Percentiles rank a stretch among this genome's conserved stretches.
phyloP scores from a whole-genome alignment of 306 rosid species.

The Gillenia trifoliata region DNA sequence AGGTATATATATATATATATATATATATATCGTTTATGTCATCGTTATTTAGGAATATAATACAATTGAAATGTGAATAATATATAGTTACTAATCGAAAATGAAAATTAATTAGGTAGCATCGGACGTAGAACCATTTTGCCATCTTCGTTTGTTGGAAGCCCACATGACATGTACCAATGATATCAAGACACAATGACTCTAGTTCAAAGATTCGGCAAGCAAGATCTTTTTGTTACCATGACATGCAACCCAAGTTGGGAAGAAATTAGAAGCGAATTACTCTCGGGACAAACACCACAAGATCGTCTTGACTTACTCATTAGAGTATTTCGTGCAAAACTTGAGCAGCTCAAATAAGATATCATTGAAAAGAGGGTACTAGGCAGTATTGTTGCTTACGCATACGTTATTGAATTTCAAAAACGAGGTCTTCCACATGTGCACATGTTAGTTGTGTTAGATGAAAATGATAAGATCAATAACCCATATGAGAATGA shows the following conservation, averaged over 20 bases:
- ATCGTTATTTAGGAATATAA: no score
- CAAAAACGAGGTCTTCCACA: neutral
- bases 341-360: neutral
- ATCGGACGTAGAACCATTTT: neutral
- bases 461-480: neutral
- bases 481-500: neutral
- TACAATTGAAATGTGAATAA: no score
- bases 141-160: neutral
- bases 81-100: no score
- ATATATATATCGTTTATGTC: no score
- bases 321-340: neutral
- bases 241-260: neutral
- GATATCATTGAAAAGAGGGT: neutral
- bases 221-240: neutral
- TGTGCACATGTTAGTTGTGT: no score
- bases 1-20: no score
- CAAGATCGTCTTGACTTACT: neutral
- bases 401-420: neutral
- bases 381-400: neutral
- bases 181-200: neutral
- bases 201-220: no score
- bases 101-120: no score
- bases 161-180: neutral
- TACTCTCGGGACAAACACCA: no score
- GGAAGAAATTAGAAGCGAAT: neutral